These are phyloP conservation scores for Cudoniella acicularis DNA, from an alignment of 495 filamentous ascomycete species.

Conservation along the genomic window DNA sequence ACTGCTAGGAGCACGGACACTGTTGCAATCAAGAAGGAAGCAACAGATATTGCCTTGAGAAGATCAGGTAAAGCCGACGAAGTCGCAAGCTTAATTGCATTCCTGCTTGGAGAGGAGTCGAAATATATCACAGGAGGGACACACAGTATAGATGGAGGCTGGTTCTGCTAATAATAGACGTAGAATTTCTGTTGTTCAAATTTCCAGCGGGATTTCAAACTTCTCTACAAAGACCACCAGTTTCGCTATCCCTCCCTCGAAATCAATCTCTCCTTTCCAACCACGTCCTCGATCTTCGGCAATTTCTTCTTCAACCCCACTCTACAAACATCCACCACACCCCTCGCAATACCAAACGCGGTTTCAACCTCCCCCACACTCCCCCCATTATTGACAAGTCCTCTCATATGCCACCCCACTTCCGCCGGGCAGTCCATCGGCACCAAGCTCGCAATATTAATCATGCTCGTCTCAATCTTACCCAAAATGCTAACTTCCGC, in stretches of 20 bases:
- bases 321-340: not conserved
- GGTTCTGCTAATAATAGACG: not conserved
- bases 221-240: no score
- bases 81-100: conserved; percentile 44
- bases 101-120: conserved; percentile 43
- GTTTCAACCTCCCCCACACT: not conserved
- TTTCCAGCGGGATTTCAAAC: no score
- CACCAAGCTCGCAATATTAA: not conserved
- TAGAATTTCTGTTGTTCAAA: no score
- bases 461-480: not conserved
- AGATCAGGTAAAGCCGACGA: conserved; percentile 41
- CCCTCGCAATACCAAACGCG: not conserved
- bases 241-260: not conserved
- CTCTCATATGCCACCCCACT: not conserved
- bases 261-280: not conserved
- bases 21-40: conserved; percentile 21
- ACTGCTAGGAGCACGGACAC: conserved; percentile 23
- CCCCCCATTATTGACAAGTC: not conserved
- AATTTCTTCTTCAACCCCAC: not conserved
- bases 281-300: not conserved
- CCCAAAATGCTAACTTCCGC: not conserved
- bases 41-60: conserved; percentile 29
- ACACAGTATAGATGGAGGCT: not conserved
- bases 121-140: conserved; percentile 36
- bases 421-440: not conserved